A percentile compares a stretch with the other conserved stretches of the same genome.
These are phyloP conservation scores for Coemansia biformis DNA, from an alignment of 192 early-diverging fungal genomes.

Conservation along the genomic window DNA sequence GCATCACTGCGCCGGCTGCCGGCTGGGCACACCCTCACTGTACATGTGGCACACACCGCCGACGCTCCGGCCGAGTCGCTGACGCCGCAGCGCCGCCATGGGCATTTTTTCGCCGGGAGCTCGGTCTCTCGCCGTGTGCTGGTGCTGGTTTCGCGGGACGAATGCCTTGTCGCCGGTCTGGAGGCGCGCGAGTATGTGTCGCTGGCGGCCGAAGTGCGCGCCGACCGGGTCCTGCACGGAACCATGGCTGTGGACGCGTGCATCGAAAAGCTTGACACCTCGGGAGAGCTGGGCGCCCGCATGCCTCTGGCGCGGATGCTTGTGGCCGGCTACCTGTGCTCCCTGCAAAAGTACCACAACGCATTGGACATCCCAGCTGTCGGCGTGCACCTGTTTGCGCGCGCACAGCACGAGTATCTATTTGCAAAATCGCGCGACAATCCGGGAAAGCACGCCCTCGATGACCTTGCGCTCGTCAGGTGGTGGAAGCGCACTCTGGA, in stretches of 20 bases:
- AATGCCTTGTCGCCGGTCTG: conserved; percentile 33
- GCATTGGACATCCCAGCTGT: conserved; percentile 8
- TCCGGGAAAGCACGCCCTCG: conserved; percentile 55
- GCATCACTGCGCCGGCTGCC: conserved; percentile 28
- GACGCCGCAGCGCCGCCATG: conserved; percentile 25
- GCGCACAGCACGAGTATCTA: conserved; percentile 80
- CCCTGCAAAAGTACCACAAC: conserved; percentile 19
- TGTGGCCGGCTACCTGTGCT: conserved; percentile 37
- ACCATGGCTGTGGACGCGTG: conserved; percentile 22
- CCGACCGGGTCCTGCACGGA: conserved; percentile 1
- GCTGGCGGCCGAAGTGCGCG: conserved; percentile 11
- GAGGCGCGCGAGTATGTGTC: conserved; percentile 39
- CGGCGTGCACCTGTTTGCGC: conserved; percentile 66
- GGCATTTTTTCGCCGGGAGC: conserved; percentile 23
- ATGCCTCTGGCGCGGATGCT: conserved; percentile 24
- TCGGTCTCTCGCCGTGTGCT: conserved; percentile 35
- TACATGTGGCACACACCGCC: conserved; percentile 33
- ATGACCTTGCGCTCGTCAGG: conserved; percentile 59
- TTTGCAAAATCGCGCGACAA: conserved; percentile 70
- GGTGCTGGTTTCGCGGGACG: conserved; percentile 26
- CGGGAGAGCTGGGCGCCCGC: conserved; percentile 22
- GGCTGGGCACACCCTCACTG: conserved; percentile 13
- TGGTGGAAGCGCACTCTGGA: conserved; percentile 70
- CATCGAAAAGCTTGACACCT: conserved; percentile 47
- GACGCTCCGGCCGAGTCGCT: conserved; percentile 34